Conservation (phyloP, 371 early-diverging fungal genomes). For the Entomophthora muscae region DNA sequence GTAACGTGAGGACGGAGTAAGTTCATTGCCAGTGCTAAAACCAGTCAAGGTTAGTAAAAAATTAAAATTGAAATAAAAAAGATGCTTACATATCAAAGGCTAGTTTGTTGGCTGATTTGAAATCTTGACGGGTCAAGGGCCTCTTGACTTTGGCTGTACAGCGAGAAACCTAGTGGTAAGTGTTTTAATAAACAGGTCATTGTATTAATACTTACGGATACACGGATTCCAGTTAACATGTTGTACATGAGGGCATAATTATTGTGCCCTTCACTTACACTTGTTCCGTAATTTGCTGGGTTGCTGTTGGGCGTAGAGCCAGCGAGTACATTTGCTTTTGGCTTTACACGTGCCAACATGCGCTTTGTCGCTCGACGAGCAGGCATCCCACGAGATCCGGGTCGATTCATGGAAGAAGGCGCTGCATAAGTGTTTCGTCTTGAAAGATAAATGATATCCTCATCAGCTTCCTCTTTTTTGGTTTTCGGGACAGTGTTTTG, state of each 20-base stretch:
- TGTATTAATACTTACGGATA: constrained; percentile 45
- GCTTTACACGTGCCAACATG: not conserved
- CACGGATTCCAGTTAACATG: constrained; percentile 88
- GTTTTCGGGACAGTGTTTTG: too few relatives aligned
- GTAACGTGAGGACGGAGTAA: constrained; percentile 83
- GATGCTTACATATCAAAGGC: constrained; percentile 69
- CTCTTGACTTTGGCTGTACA: constrained; percentile 69
- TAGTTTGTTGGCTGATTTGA: constrained; percentile 70
- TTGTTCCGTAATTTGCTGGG: constrained; percentile 21
- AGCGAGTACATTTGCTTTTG: not conserved
- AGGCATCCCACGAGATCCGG: not conserved
- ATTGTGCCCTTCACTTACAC: constrained; percentile 40
- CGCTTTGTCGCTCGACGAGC: not conserved
- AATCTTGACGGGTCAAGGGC: constrained; percentile 54
- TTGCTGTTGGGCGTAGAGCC: not conserved
- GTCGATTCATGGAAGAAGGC: not conserved
- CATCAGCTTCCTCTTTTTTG: too few relatives aligned
- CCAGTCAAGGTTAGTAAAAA: constrained; percentile 1
- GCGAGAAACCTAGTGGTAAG: constrained; percentile 42
- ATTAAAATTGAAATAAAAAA: not conserved
- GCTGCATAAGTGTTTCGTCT: not conserved
- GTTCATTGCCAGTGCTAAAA: constrained; percentile 70
- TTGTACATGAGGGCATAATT: constrained; percentile 87
- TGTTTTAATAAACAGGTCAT: too few relatives aligned
- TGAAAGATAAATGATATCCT: not conserved